Evolutionary conservation across 805 yeast genomes (phyloP).

Genomic region (Candida vaughaniae): DNA sequence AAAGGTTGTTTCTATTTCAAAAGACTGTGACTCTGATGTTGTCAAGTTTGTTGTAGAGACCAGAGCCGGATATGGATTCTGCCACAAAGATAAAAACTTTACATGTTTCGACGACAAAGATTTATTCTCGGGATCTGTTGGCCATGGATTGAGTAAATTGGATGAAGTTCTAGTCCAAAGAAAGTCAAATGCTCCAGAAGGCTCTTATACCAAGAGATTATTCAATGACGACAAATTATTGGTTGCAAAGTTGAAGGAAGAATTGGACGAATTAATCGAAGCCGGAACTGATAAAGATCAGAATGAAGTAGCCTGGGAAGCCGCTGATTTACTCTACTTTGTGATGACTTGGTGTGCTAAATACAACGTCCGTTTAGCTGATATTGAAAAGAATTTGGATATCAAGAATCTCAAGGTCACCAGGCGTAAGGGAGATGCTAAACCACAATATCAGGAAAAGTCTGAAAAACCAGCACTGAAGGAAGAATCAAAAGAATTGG

Average conservation of each 20-base stretch:
- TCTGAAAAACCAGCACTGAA: conserved; percentile 11
- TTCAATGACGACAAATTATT: conserved; percentile 75
- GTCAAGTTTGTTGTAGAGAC: conserved; percentile 85
- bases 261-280: conserved; percentile 92
- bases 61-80: conserved; percentile 78
- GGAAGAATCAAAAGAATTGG: conserved; percentile 20
- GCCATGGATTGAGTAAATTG: conserved; percentile 64
- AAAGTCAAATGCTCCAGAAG: conserved; percentile 71
- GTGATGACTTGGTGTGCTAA: conserved; percentile 55
- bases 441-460: conserved; percentile 59
- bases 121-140: conserved; percentile 45
- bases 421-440: conserved; percentile 95
- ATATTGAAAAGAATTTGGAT: conserved; percentile 82
- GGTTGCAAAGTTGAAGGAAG: conserved; percentile 88
- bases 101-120: conserved; percentile 69
- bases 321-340: conserved; percentile 79
- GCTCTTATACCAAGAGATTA: conserved; percentile 90
- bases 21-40: conserved; percentile 93
- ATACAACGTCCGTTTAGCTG: conserved; percentile 75
- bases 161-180: conserved; percentile 68
- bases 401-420: conserved; percentile 82
- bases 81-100: conserved; percentile 72
- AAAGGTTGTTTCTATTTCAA: conserved; percentile 58
- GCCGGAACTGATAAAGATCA: conserved; percentile 48
- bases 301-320: conserved; percentile 75